These are phyloP conservation scores for Wallemia ichthyophaga DNA, from an alignment of 1,284 basidiomycete genomes.

Conservation along the genomic window DNA sequence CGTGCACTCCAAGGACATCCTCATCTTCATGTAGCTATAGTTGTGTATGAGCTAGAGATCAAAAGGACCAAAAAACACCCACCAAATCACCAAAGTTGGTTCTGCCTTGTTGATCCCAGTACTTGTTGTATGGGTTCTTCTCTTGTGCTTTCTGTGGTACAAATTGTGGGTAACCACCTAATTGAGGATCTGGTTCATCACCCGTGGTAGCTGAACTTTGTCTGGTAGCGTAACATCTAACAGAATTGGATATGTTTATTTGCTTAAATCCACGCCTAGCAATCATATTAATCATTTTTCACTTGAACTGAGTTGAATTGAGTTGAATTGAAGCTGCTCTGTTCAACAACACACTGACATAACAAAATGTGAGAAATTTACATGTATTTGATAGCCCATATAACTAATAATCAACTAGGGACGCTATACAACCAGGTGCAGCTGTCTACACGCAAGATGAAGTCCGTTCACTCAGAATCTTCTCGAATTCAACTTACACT, in stretches of 20 bases:
- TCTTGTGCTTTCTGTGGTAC: not conserved
- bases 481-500: not conserved
- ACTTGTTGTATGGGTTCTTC: not conserved
- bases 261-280: not conserved
- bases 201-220: not conserved
- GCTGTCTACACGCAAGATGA: not conserved
- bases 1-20: not conserved
- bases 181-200: not conserved
- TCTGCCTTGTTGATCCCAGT: not conserved
- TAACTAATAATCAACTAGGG: not conserved
- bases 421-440: constrained; percentile 1
- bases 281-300: not conserved
- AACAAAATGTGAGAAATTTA: not conserved
- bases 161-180: not conserved
- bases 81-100: not conserved
- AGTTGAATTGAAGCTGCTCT: not conserved
- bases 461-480: not conserved
- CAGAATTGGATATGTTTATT: not conserved
- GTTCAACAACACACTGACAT: not conserved
- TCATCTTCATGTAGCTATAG: not conserved
- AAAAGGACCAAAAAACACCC: not conserved
- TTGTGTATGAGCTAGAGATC: not conserved
- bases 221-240: not conserved
- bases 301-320: not conserved
- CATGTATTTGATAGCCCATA: not conserved